Evolutionary conservation across 352 stramenopile genomes (phyloP).

Genomic region (Globisporangium emineosum): DNA sequence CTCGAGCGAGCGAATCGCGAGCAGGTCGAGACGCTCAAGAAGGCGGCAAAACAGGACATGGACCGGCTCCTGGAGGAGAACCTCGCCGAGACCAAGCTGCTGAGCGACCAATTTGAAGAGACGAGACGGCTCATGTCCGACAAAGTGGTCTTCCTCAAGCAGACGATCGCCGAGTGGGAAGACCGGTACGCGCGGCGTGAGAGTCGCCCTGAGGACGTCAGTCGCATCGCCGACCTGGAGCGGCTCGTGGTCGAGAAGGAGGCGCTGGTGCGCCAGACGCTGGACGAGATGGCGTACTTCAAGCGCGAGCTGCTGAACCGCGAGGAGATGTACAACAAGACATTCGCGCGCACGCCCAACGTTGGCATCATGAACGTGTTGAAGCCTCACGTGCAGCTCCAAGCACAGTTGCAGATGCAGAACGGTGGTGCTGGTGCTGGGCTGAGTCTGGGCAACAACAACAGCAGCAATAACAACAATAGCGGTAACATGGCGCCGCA

Average conservation of each 20-base stretch:
- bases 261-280: conserved; percentile 51
- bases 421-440: conserved; percentile 2
- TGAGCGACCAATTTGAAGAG: conserved; percentile 77
- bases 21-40: conserved; percentile 51
- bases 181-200: conserved; percentile 55
- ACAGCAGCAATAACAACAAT: conserved; percentile 1
- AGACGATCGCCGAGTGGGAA: conserved; percentile 50
- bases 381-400: conserved; percentile 65
- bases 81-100: conserved; percentile 48
- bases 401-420: conserved; percentile 32
- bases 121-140: conserved; percentile 47
- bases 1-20: conserved; percentile 42
- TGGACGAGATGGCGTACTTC: conserved; percentile 92
- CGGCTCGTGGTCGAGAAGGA: conserved; percentile 63
- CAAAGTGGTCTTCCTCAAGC: conserved; percentile 44
- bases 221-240: conserved; percentile 73
- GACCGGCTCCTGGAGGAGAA: conserved; percentile 70
- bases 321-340: conserved; percentile 94
- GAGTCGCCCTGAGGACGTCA: conserved; percentile 75
- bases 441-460: conserved; percentile 12
- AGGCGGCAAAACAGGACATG: conserved; percentile 59
- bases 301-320: conserved; percentile 92
- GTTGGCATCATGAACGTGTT: conserved; percentile 89
- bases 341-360: conserved; percentile 80
- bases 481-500: conserved; percentile 21